Evolutionary conservation across 495 filamentous ascomycete species (phyloP), one percentile per base, ranked within the genome.

Genomic region (Neurospora sp.): DNA sequence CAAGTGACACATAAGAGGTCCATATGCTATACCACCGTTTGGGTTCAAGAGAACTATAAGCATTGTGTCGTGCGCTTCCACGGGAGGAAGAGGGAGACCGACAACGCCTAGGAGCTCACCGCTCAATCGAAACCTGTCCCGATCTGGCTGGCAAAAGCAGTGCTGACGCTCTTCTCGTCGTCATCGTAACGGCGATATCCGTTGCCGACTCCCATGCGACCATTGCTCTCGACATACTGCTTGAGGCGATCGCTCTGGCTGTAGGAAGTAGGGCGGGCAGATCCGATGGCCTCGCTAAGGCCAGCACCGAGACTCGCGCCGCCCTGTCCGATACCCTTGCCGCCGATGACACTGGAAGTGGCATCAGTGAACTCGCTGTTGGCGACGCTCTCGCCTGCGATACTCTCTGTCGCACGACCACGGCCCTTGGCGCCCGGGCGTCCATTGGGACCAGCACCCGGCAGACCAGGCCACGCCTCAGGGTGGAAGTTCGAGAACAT

Each of bases 61-160:
- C 54, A 66, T 66, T 66, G 54, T 66, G 54, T 66, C 54, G 54
- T 34, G 54, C 54, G 54, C 54, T 66, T 66, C 54, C 54, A 66
- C 54, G 15, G 19, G 54, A 19, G 54, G 54, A 66, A 66, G 28
- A 66, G 28, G 54, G 28, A 36, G 54, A 66, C 28, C 54, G 66
- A n/a, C 34, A 31, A 69, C 7, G 71, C 71, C 40, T 40, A 69
- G 37, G 43, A 72, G n/a, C 28, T 54, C 8, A 62, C 69, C 73
- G 59, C 86, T 97, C 94, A 97, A 84, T 98, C 94, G 81, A 95
- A 97, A 76, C 91, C 92, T 24, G 78, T 73, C 70, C 92, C 95
- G 72, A 97, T 88, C 81, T 98, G 96, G 82, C 94, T 97, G 48
- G 94, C 95, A 84, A 98, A 98, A 8, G 94, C 94, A 38, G 95